A percentile compares a stretch with the other conserved stretches of the same genome.
Evolutionary conservation across 306 rosid genomes (phyloP).

Genomic region (Malus asiatica): DNA sequence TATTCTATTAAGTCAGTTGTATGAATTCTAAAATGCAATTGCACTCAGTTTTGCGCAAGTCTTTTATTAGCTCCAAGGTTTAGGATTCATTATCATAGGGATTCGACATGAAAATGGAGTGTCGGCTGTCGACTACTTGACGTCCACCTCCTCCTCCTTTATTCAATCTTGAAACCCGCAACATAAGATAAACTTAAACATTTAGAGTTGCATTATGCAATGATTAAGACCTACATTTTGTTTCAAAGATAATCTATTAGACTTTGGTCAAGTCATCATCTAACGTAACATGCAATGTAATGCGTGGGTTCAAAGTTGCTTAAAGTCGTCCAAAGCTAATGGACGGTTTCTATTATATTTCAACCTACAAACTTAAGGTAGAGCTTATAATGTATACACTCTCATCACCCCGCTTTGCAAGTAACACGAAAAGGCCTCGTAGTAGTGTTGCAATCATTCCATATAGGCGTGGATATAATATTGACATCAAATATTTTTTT

Average conservation of each 20-base stretch:
- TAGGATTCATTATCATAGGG: too few relatives aligned
- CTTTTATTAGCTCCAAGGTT: too few relatives aligned
- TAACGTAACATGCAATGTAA: neutral
- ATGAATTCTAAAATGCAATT: too few relatives aligned
- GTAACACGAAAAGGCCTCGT: neutral
- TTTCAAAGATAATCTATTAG: neutral
- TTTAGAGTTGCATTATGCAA: too few relatives aligned
- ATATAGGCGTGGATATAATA: neutral
- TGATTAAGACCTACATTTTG: neutral
- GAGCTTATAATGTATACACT: neutral
- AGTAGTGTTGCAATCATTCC: neutral
- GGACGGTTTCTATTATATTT: neutral
- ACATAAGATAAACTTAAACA: too few relatives aligned
- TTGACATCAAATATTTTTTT: neutral
- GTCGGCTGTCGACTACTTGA: too few relatives aligned
- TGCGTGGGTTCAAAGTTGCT: neutral
- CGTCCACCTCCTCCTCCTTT: too few relatives aligned
- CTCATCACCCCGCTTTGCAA: neutral
- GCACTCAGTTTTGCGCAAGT: too few relatives aligned
- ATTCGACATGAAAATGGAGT: too few relatives aligned
- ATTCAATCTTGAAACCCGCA: too few relatives aligned
- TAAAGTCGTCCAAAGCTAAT: neutral
- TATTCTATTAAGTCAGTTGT: too few relatives aligned
- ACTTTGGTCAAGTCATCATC: neutral
- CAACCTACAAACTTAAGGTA: neutral